These are phyloP conservation scores for Irpex sp. DNA, from an alignment of 1,284 basidiomycete species.

Conservation along the genomic window DNA sequence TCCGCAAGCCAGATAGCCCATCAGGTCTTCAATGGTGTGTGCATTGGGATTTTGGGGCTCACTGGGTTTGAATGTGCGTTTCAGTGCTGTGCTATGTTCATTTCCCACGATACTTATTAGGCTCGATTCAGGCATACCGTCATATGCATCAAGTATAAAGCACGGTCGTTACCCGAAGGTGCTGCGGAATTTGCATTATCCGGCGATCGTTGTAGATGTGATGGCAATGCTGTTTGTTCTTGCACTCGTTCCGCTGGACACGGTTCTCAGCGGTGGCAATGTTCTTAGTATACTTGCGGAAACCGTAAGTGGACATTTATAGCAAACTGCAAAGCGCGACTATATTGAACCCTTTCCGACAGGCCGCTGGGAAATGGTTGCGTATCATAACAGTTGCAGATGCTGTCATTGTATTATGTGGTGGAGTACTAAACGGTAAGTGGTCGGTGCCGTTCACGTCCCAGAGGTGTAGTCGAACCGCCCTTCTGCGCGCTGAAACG, in stretches of 20 bases:
- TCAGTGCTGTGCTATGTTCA: background rate
- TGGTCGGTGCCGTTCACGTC: background rate
- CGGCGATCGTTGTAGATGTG: constrained; percentile 51
- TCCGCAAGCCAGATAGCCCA: constrained; percentile 28
- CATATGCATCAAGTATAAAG: constrained; percentile 59
- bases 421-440: constrained; percentile 63
- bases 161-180: constrained; percentile 51
- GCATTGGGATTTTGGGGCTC: constrained; percentile 64
- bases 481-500: background rate
- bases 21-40: constrained; percentile 60
- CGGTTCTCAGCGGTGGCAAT: constrained; percentile 47
- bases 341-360: constrained; percentile 5
- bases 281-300: constrained; percentile 59
- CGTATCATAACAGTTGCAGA: constrained; percentile 59
- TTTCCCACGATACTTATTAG: background rate
- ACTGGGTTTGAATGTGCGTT: constrained; percentile 63
- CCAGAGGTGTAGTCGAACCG: background rate
- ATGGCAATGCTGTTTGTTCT: constrained; percentile 54
- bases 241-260: constrained; percentile 51
- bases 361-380: constrained; percentile 58
- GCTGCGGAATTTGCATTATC: constrained; percentile 60
- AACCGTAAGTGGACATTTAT: constrained; percentile 29
- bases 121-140: constrained; percentile 33
- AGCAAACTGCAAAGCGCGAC: background rate
- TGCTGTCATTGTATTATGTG: constrained; percentile 62